These are phyloP conservation scores for Eragrostis curvula DNA, from an alignment of 176 grass and related monocot species.

Conservation along the genomic window DNA sequence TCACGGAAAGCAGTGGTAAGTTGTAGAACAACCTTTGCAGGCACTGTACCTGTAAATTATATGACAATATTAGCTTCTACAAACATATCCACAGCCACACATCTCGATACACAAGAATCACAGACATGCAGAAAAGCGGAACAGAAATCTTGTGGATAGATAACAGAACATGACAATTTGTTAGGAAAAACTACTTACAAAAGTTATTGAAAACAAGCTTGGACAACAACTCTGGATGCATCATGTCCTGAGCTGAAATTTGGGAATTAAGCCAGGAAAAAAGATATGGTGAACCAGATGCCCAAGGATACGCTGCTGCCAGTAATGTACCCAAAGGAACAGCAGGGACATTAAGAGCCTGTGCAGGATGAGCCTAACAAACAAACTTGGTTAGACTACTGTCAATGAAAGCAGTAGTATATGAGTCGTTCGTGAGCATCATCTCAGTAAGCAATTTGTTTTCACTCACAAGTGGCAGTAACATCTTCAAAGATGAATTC, in stretches of 20 bases:
- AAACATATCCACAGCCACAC: neutral
- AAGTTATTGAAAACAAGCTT: constrained; percentile 89
- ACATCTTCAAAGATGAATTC: constrained; percentile 79
- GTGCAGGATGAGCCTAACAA: constrained; percentile 70
- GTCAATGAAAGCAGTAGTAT: neutral
- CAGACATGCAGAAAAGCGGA: neutral
- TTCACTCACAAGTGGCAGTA: constrained; percentile 77
- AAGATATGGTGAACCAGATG: constrained; percentile 64
- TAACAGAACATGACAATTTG: neutral
- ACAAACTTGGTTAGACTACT: constrained; percentile 9
- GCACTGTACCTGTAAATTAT: constrained; percentile 67
- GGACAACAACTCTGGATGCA: constrained; percentile 74
- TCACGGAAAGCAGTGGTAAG: constrained; percentile 77
- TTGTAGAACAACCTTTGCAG: constrained; percentile 84
- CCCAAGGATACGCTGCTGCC: constrained; percentile 72
- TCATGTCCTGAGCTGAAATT: constrained; percentile 88
- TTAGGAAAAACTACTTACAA: constrained; percentile 50
- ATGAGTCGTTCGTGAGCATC: neutral
- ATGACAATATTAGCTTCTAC: constrained; percentile 15
- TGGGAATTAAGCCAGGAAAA: constrained; percentile 87
- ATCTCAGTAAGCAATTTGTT: constrained; percentile 14
- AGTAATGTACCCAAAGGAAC: constrained; percentile 74
- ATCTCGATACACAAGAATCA: neutral
- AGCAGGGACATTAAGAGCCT: constrained; percentile 78
- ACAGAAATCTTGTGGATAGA: neutral